phyloP scores from a whole-genome alignment of 1,284 basidiomycete genomes.

The Trichosporon asahii region DNA sequence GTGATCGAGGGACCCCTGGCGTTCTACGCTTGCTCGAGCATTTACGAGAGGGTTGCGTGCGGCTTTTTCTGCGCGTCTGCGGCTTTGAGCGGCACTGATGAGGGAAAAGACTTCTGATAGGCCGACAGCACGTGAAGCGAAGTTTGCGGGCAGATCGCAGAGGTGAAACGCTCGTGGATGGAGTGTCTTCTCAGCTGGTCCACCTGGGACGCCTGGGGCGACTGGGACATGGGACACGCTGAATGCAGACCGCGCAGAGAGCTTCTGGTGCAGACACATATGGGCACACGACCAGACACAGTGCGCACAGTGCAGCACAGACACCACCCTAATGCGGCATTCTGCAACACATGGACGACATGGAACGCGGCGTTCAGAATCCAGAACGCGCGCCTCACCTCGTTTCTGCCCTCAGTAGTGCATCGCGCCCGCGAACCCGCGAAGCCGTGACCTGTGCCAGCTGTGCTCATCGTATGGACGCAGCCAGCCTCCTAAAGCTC shows the following conservation, averaged over 20 bases:
- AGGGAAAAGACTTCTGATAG: not conserved
- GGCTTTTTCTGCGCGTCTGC: not conserved
- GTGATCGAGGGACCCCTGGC: not conserved
- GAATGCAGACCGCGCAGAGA: no score
- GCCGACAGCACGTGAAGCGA: not conserved
- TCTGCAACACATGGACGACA: not conserved
- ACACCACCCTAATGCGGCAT: not conserved
- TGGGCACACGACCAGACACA: not conserved
- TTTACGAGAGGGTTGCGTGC: not conserved
- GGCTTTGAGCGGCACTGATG: not conserved
- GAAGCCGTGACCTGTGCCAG: no score
- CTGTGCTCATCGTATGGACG: not conserved
- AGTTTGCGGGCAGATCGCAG: not conserved
- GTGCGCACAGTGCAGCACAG: no score
- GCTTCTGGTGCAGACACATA: no score
- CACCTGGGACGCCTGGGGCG: not conserved
- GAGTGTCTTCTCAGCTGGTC: not conserved
- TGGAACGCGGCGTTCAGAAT: not conserved
- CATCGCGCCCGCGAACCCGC: no score
- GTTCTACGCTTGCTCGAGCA: not conserved
- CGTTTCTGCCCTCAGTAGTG: no score
- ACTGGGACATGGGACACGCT: no score
- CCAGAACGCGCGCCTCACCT: no score
- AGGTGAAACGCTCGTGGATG: not conserved
- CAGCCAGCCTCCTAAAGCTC: not conserved